Conservation (phyloP, 306 rosid genomes). For the Dryas alaskensis region DNA sequence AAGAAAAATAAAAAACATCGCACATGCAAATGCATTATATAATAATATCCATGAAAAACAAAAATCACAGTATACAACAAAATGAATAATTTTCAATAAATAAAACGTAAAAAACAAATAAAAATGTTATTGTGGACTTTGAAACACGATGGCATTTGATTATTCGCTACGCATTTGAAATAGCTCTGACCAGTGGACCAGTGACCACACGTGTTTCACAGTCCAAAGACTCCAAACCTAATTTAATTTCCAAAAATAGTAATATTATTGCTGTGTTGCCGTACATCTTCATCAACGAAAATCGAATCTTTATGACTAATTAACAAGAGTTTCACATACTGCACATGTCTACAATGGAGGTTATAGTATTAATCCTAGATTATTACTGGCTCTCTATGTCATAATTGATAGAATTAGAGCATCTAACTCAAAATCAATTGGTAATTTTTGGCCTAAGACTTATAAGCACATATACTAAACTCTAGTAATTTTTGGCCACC, state of each 20-base stretch:
- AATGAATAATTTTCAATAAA: background rate
- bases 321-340: background rate
- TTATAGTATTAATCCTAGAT: no score
- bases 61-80: background rate
- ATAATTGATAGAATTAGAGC: no score
- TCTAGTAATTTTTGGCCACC: no score
- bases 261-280: background rate
- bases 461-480: no score
- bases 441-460: no score
- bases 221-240: background rate
- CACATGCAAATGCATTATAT: background rate
- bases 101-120: background rate
- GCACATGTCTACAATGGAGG: no score
- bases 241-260: background rate
- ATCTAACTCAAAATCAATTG: no score
- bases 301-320: no score
- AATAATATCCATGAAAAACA: background rate
- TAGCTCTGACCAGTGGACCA: background rate
- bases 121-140: background rate
- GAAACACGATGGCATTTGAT: background rate
- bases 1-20: no score
- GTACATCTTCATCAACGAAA: background rate
- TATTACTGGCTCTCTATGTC: no score
- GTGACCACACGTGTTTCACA: background rate
- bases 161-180: background rate